phyloP scores from a whole-genome alignment of 2,329 filamentous ascomycete species.

The Calonectria pseudoturangicola region DNA sequence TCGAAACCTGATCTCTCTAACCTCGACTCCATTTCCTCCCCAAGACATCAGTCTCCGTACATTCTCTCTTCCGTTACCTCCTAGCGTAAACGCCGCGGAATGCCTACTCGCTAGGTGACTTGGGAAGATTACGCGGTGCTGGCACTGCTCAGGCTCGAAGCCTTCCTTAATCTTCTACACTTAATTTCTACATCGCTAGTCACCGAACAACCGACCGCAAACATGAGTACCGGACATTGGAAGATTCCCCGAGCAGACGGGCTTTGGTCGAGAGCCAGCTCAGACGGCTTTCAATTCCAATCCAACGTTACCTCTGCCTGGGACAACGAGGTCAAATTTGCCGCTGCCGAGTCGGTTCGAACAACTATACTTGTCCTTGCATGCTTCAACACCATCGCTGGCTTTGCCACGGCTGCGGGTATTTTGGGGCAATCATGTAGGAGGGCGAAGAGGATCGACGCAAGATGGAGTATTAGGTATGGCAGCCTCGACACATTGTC shows the following conservation, averaged over 20 bases:
- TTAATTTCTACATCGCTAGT: slow-evolving; percentile 33
- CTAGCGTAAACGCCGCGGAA: slow-evolving; percentile 41
- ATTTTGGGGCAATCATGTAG: slow-evolving; percentile 75
- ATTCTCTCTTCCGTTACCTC: background rate
- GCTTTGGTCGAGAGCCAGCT: slow-evolving; percentile 42
- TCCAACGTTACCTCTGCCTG: slow-evolving; percentile 67
- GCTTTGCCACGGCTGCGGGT: slow-evolving; percentile 72
- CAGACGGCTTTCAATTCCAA: slow-evolving; percentile 57
- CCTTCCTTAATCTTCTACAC: slow-evolving; percentile 41
- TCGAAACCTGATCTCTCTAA: slow-evolving; percentile 14
- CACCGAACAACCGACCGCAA: slow-evolving; percentile 13
- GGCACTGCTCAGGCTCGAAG: slow-evolving; percentile 53
- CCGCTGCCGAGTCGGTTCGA: slow-evolving; percentile 74
- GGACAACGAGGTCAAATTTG: slow-evolving; percentile 71
- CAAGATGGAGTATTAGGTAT: slow-evolving; percentile 66
- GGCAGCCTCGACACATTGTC: slow-evolving; percentile 16
- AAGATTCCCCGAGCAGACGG: slow-evolving; percentile 39
- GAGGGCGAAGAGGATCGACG: slow-evolving; percentile 63
- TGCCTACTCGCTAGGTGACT: slow-evolving; percentile 46
- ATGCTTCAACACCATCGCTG: slow-evolving; percentile 76
- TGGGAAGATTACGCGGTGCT: slow-evolving; percentile 50
- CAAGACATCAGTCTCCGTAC: background rate
- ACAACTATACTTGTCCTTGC: slow-evolving; percentile 78
- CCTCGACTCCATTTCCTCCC: background rate
- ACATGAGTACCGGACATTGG: slow-evolving; percentile 41